Conservation (phyloP, 441 rosid species). For the Hura crepitans region DNA sequence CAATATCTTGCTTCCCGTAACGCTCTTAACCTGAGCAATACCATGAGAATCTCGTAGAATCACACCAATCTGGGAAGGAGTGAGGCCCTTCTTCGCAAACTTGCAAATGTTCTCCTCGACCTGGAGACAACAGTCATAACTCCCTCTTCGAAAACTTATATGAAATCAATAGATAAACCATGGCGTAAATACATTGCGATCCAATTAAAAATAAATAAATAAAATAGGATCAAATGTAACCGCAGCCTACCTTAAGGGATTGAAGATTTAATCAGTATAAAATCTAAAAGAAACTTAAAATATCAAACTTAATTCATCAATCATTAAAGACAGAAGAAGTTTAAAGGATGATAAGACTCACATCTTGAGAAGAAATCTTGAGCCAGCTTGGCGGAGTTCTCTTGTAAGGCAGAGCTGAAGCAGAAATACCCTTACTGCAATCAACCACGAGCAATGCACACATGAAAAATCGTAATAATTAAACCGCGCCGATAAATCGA, state of each 20-base stretch:
- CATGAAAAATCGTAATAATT: background rate
- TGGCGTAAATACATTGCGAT: background rate
- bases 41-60: slow-evolving; percentile 81
- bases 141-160: background rate
- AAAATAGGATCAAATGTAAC: background rate
- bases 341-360: background rate
- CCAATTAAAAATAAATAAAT: background rate
- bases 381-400: slow-evolving; percentile 76
- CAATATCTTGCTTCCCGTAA: slow-evolving; percentile 71
- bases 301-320: background rate
- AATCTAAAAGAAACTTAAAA: background rate
- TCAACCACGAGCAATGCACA: background rate
- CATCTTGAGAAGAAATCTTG: slow-evolving; percentile 60
- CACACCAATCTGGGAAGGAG: slow-evolving; percentile 83
- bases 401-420: slow-evolving; percentile 85
- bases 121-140: slow-evolving; percentile 9
- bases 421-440: slow-evolving; percentile 60
- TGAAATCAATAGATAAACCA: background rate
- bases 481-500: background rate
- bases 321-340: background rate
- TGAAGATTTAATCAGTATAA: background rate
- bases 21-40: slow-evolving; percentile 76
- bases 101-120: slow-evolving; percentile 77
- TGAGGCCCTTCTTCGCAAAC: slow-evolving; percentile 77
- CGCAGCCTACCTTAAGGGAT: background rate